Percentiles rank a stretch among this genome's conserved stretches.
phyloP scores from a whole-genome alignment of 345 rosid genomes.

The Turritis glabra region DNA sequence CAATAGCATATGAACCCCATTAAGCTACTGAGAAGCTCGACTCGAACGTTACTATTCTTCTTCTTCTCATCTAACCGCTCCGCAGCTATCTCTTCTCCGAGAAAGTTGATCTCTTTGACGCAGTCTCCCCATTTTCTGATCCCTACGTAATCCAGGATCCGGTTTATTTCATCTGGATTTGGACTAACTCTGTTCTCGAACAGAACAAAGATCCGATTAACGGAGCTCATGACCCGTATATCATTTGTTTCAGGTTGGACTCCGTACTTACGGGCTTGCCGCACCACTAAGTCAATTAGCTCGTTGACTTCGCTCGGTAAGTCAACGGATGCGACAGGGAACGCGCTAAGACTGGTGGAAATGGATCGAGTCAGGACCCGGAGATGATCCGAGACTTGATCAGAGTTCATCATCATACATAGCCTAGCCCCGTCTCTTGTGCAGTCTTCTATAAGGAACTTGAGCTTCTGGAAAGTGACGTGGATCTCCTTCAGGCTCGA shows the following conservation, averaged over 20 bases:
- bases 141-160: constrained; percentile 55
- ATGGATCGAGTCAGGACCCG: constrained; percentile 48
- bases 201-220: constrained; percentile 38
- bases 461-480: constrained; percentile 61
- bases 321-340: constrained; percentile 54
- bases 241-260: constrained; percentile 51
- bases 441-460: constrained; percentile 73
- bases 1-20: constrained; percentile 65
- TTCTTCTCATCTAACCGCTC: constrained; percentile 43
- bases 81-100: constrained; percentile 52
- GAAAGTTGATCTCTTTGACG: constrained; percentile 54
- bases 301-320: constrained; percentile 70
- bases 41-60: constrained; percentile 31
- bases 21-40: constrained; percentile 57
- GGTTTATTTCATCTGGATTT: constrained; percentile 40
- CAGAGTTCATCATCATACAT: constrained; percentile 60
- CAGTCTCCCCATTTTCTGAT: constrained; percentile 67
- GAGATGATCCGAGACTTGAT: constrained; percentile 53
- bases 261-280: constrained; percentile 54
- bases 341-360: constrained; percentile 54
- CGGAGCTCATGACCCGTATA: constrained; percentile 39
- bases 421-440: constrained; percentile 61
- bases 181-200: constrained; percentile 63
- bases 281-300: constrained; percentile 59
- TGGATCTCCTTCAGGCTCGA: constrained; percentile 69